Evolutionary conservation across 2,329 filamentous ascomycete genomes (phyloP).

Genomic region (Escovopsis sp.): DNA sequence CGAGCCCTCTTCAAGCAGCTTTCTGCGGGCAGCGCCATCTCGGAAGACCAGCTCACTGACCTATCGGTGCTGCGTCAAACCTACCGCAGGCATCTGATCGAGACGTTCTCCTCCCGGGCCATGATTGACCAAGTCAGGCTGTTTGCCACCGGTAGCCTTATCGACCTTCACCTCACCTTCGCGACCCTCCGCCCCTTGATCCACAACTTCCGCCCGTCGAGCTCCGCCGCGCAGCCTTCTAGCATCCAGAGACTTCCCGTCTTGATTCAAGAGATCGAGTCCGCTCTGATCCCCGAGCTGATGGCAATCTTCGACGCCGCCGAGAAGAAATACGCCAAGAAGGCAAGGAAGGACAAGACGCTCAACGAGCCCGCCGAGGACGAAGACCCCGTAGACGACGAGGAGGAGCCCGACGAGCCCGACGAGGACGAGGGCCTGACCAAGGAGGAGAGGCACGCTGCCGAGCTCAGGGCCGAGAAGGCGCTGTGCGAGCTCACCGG

Average conservation of each 20-base stretch:
- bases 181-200: conserved; percentile 49
- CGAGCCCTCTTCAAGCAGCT: conserved; percentile 42
- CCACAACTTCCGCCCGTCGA: conserved; percentile 21
- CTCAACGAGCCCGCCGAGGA: conserved; percentile 53
- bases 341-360: conserved; percentile 38
- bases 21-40: conserved; percentile 37
- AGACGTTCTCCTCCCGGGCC: conserved; percentile 51
- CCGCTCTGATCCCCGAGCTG: conserved; percentile 50
- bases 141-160: conserved; percentile 57
- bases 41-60: conserved; percentile 44
- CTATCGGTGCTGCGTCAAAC: conserved; percentile 40
- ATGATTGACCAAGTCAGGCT: conserved; percentile 68
- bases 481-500: conserved; percentile 72
- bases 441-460: conserved; percentile 44
- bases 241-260: conserved; percentile 18
- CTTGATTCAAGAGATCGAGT: conserved; percentile 54
- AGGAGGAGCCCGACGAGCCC: conserved; percentile 37
- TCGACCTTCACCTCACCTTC: conserved; percentile 74
- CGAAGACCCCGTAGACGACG: conserved; percentile 56
- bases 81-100: conserved; percentile 49
- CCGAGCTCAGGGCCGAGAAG: conserved; percentile 66
- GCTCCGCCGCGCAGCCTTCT: conserved; percentile 1
- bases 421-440: conserved; percentile 36
- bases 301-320: conserved; percentile 62
- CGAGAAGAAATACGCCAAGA: conserved; percentile 67